Percentiles rank a stretch among this genome's conserved stretches.
phyloP scores from a whole-genome alignment of 2,329 filamentous ascomycete species.

The Aspergillus ibericus region DNA sequence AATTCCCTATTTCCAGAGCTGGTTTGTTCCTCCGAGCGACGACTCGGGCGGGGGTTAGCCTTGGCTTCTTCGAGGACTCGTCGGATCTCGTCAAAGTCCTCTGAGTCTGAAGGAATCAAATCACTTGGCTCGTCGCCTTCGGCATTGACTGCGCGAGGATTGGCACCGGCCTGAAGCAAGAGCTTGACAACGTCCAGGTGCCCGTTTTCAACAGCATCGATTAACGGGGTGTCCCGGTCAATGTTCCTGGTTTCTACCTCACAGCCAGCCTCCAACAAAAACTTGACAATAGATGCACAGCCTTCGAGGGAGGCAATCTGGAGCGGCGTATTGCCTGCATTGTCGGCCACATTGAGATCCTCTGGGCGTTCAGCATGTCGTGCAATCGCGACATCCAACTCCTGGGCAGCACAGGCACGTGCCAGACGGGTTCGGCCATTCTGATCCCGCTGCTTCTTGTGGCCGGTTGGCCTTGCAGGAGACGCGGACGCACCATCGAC shows the following conservation, averaged over 20 bases:
- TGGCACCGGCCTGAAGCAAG: conserved; percentile 80
- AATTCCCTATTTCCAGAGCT: conserved; percentile 36
- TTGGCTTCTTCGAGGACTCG: conserved; percentile 65
- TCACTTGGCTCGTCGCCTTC: conserved; percentile 90
- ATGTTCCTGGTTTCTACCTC: conserved; percentile 75
- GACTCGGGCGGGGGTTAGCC: conserved; percentile 52
- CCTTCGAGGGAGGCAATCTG: conserved; percentile 91
- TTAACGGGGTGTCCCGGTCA: conserved; percentile 86
- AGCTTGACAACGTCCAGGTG: conserved; percentile 85
- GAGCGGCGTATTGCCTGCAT: conserved; percentile 92
- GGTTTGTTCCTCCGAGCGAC: conserved; percentile 45
- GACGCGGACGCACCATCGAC: conserved; percentile 55
- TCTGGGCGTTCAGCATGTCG: conserved; percentile 77
- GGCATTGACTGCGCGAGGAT: conserved; percentile 87
- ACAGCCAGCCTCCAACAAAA: conserved; percentile 81
- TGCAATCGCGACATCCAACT: conserved; percentile 74
- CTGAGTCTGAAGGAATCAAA: conserved; percentile 70
- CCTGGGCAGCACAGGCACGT: conserved; percentile 83
- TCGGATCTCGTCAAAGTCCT: conserved; percentile 79
- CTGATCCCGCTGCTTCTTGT: conserved; percentile 86
- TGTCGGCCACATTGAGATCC: conserved; percentile 85
- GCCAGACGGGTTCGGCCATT: conserved; percentile 89
- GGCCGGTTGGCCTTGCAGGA: conserved; percentile 63
- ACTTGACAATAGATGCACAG: conserved; percentile 80
- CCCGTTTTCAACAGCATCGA: conserved; percentile 95